Percentiles rank a stretch among this genome's conserved stretches.
phyloP scores from a whole-genome alignment of 1,284 basidiomycete species.

The Sphagnurus paluster region DNA sequence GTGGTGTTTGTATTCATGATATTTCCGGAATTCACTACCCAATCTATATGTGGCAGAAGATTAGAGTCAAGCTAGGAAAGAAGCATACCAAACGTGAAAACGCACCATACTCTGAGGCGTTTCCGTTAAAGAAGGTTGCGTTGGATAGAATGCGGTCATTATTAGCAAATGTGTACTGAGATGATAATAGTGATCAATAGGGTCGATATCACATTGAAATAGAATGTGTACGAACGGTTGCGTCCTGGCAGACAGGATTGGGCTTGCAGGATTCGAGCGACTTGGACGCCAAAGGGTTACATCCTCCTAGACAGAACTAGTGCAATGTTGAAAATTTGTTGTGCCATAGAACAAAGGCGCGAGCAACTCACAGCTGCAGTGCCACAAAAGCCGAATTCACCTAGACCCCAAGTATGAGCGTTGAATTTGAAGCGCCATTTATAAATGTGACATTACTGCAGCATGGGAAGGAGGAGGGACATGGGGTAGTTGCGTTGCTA shows the following conservation, averaged over 20 bases:
- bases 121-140: conserved; percentile 68
- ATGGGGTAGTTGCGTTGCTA: conserved; percentile 56
- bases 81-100: neutral
- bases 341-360: conserved; percentile 8
- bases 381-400: conserved; percentile 78
- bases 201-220: neutral
- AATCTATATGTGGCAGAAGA: conserved; percentile 57
- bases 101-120: conserved; percentile 61
- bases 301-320: conserved; percentile 80
- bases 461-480: conserved; percentile 62
- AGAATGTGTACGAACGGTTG: conserved; percentile 43
- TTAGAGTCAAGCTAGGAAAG: too few relatives aligned
- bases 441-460: conserved; percentile 51
- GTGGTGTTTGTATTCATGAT: conserved; percentile 62
- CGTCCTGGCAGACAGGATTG: conserved; percentile 67
- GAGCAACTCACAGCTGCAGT: conserved; percentile 35
- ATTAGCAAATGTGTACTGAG: conserved; percentile 63
- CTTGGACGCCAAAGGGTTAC: conserved; percentile 73
- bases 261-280: conserved; percentile 67
- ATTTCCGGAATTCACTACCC: conserved; percentile 67
- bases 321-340: conserved; percentile 2
- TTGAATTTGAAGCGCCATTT: neutral
- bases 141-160: conserved; percentile 68
- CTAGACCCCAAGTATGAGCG: conserved; percentile 31
- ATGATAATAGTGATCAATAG: neutral